Base-by-base conservation (phyloP, 2,329 filamentous ascomycete species). In the Erysiphe pulchra region DNA sequence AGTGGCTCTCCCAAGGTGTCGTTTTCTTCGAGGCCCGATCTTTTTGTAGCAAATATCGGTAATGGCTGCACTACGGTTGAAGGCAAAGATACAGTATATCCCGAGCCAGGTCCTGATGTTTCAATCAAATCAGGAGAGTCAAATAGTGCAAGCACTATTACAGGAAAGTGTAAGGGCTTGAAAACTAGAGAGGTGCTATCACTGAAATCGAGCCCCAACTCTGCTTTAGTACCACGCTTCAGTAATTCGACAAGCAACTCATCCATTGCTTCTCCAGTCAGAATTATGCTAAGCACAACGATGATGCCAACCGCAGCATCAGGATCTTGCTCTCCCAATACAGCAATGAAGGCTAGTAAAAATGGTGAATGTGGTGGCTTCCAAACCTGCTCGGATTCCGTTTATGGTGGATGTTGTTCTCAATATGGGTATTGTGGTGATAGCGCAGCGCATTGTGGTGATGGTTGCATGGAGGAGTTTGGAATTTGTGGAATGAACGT, bases 41-140 rank as follows among this genome's bases (percentile, higher is more conserved):
- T 77, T 55, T 77, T 75, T 53, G 63, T 72, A 12, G 71, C 70
- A 53, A 77, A 77, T 52, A 56, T 75, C 28, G 58, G 58, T 2
- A 65, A 65, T n/a, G 57, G 57, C 14, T 76, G 72, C 57, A 59
- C 52, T 3, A 73, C 69, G 2, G 57, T 60, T 0, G 65, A 69
- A 46, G 54, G 57, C 14, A 54, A 62, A 28, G 65, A 72, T 33
- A 63, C 73, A 24, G 55, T 60, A 33, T 76, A 73, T 59, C 73
- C 73, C 6, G 52, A 67, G 40, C 66, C 72, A 6, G 73, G 73
- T 6, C 55, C 60, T n/a, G 59, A 64, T 41, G 59, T 64, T 13
- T 52, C 52, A 7, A 46, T 40, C 0, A 48, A 45, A 13, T 46
- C 45, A 33, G 45, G 49, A 3, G 47, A 42, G 9, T 36, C 44